Evolutionary conservation across 495 filamentous ascomycete species (phyloP), one percentile per base, ranked within the genome.

Genomic region (Aspergillus bridgeri): DNA sequence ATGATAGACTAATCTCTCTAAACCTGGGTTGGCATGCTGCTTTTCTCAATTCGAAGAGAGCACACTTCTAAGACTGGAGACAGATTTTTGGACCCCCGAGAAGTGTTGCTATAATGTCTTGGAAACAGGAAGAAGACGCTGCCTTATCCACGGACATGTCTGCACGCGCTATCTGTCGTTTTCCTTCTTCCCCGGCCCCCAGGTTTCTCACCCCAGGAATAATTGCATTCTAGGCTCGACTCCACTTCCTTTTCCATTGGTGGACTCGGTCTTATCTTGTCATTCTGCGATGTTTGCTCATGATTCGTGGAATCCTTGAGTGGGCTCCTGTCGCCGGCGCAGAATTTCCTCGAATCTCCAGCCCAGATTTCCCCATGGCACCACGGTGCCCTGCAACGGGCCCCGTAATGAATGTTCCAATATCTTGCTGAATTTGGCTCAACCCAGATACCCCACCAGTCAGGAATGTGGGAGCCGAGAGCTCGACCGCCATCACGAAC

Each of bases 271-370:
- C 61, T 67, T 65, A 50, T 60, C 63, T 60, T 53, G 56, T 48
- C 51, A 38, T 23, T 23, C 33, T 29, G 17, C 23, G 27, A 18
- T 47, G 19, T 19, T 19, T n/a, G 23, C 33, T 42, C 54, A 44
- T 69, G 67, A 75, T 75, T 75, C 66, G 73, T 75, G 73, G 73
- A 73, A 74, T 63, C 53, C 18, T 50, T 13, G 7, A 42, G 47
- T 46, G 44, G 47, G 56, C 46, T 51, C 46, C 53, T 58, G 27
- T 38, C 54, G 25, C 51, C 63, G 64, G 65, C 49, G 61, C 60
- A 70, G 68, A 69, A 71, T 67, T 71, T 73, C 69, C 71, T 73
- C 68, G 69, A 72, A 71, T 64, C 56, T 50, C 38, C 38, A 55
- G 69, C 71, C 65, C 68, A 69, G 69, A 66, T 65, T 60, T 60